Base-by-base conservation (phyloP, 2,329 filamentous ascomycete species). In the Peltaster fructicola region DNA sequence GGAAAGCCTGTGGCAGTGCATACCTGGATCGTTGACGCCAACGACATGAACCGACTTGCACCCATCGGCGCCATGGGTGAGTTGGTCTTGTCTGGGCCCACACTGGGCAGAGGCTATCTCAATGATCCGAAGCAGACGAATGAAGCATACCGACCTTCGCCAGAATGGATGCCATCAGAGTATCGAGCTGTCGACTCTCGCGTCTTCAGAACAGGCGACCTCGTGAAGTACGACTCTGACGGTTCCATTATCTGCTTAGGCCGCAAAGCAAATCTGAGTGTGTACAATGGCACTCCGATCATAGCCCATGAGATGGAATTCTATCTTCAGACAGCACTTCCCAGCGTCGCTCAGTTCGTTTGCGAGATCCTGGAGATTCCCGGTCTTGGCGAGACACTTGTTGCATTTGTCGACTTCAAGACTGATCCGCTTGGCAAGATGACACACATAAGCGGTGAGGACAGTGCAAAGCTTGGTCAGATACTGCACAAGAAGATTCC, bases 191-290 rank as follows among this genome's bases (percentile, higher is more conserved):
- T 56, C 4, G 36, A 30, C 6, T 57, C 57, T 1, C 50, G 59
- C 4, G 36, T 72, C 2, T 73, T 72, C 39, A 65, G 63, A 37
- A 71, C 68, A 0, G 68, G 68, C 1, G 68, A 73, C 33, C 48
- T 72, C 1, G 67, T 63, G 1, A 54, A 52, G 14, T 67, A 69
- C 27, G 54, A 64, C 20, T 43, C 48, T 7, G 59, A 70, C 24
- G 59, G 61, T 2, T 41, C 42, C n/a, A 57, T 73, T 18, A 46
- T 60, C 6, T 71, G 68, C 31, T 53, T 72, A 18, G 69, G 70
- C 9, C 59, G 73, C 23, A 72, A 69, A 35, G 73, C 77, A 37
- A 31, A 37, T 12, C n/a, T n/a, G n/a, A 59, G 52, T 7, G n/a
- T n/a, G n/a, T n/a, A n/a, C n/a, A n/a, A n/a, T n/a, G n/a, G n/a